A percentile compares a stretch with the other conserved stretches of the same genome.
phyloP scores from a whole-genome alignment of 2,329 filamentous ascomycete genomes.

The Claviceps cyperi region DNA sequence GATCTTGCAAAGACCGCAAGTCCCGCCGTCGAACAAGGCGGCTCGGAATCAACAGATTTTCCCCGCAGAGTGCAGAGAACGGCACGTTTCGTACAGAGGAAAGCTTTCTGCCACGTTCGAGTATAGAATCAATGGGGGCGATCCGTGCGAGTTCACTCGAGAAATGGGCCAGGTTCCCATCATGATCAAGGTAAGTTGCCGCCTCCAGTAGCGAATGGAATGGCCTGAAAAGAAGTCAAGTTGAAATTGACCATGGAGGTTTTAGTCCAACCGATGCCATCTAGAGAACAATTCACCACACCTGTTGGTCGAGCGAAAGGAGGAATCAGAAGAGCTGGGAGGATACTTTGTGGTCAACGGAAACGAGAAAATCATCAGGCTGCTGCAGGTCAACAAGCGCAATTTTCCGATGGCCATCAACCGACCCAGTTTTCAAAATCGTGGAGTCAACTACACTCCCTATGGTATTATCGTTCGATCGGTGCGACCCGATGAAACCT shows the following conservation, averaged over 20 bases:
- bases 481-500: slow-evolving; percentile 92
- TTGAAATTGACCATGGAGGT: neutral
- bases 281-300: slow-evolving; percentile 74
- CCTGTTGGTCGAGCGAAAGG: slow-evolving; percentile 70
- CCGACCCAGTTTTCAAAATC: slow-evolving; percentile 75
- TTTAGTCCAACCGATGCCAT: slow-evolving; percentile 76
- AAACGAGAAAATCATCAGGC: slow-evolving; percentile 89
- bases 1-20: slow-evolving; percentile 64
- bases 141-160: slow-evolving; percentile 66
- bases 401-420: slow-evolving; percentile 95
- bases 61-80: slow-evolving; percentile 85
- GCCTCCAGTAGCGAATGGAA: neutral
- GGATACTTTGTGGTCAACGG: slow-evolving; percentile 98
- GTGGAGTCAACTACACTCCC: slow-evolving; percentile 76
- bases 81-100: slow-evolving; percentile 82
- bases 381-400: slow-evolving; percentile 76
- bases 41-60: slow-evolving; percentile 73
- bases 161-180: slow-evolving; percentile 83
- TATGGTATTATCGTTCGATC: slow-evolving; percentile 85
- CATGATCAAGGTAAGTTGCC: slow-evolving; percentile 63
- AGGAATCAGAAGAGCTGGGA: slow-evolving; percentile 90
- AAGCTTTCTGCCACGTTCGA: slow-evolving; percentile 72
- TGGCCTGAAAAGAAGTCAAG: neutral
- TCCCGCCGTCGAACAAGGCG: slow-evolving; percentile 74
- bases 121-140: slow-evolving; percentile 74